Conservation (phyloP, 2,329 filamentous ascomycete genomes). For the Alternaria metachromatica region DNA sequence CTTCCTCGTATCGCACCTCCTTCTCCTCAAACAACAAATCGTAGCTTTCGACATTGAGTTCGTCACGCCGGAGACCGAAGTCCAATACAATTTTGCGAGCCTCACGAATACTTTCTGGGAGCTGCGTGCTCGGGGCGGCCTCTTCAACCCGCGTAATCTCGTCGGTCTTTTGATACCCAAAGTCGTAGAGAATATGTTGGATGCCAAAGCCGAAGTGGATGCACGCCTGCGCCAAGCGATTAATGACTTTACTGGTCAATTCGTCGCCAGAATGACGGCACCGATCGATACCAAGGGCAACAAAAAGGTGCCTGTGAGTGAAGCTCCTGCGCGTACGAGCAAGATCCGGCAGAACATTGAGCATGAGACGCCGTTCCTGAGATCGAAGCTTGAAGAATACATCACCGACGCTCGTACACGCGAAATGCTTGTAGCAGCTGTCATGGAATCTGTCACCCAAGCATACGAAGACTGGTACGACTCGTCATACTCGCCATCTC, state of each 20-base stretch:
- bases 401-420: constrained; percentile 69
- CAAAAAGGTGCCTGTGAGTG: constrained; percentile 30
- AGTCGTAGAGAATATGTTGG: constrained; percentile 74
- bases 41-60: constrained; percentile 93
- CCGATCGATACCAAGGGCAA: constrained; percentile 44
- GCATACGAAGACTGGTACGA: constrained; percentile 71
- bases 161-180: constrained; percentile 68
- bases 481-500: constrained; percentile 49
- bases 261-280: constrained; percentile 63
- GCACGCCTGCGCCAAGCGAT: constrained; percentile 67
- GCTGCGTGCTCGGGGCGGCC: constrained; percentile 67
- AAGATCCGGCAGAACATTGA: constrained; percentile 63
- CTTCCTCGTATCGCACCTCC: constrained; percentile 92
- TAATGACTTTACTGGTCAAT: constrained; percentile 69
- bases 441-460: constrained; percentile 68
- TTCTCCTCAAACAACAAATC: constrained; percentile 94
- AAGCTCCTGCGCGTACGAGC: constrained; percentile 42
- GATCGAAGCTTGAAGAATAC: constrained; percentile 66
- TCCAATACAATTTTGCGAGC: constrained; percentile 71
- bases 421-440: constrained; percentile 70
- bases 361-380: constrained; percentile 63
- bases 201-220: constrained; percentile 73
- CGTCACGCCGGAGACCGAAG: constrained; percentile 64
- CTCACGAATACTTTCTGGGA: constrained; percentile 72
- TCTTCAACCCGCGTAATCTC: constrained; percentile 70